Base-by-base conservation (phyloP, 352 stramenopile species). In the Blastocystis sp. region DNA sequence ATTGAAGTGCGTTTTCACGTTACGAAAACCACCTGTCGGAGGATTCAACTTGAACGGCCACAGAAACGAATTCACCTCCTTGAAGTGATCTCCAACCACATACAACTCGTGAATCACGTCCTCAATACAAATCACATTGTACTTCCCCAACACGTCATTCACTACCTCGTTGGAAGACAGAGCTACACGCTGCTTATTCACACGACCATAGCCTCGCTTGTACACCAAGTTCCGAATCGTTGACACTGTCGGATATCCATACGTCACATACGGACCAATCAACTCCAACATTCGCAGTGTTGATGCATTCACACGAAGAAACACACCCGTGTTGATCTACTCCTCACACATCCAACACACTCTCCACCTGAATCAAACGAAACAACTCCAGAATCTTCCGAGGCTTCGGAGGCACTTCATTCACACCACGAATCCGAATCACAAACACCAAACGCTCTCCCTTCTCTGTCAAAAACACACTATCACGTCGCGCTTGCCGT, bases 81-180 rank as follows among this genome's bases (percentile, higher is more conserved):
- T 98, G 93, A 99, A 99, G 92, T 98, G 89, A 75, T 96, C 94
- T 88, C 96, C 96, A 81, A 97, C 93, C 84, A 95, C 98, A 93
- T 93, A 97, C 87, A 99, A 95, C 90, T 99, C 96, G 92, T 99
- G 95, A 90, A 99, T 96, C 64, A 99, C 88, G 90, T 99, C 96
- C 79, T 98, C 96, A 86, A 97, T 93, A 92, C 96, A 98, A 89
- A 97, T 95, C 89, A 99, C 97, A 77, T 95, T 95, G 85, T 93
- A 89, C 87, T 96, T 91, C 87, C 92, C 93, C 79, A 99, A 92
- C 77, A 91, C 93, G 81, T 97, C 93, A 90, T 97, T 92, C 76
- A 99, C 95, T 57, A 99, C 93, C 38, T 91, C 89, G 90, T 99
- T 99, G 89, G 97, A 91, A 57, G 92, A 97, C 86, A 99, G 91